These are phyloP conservation scores for Fonsecaea pugnacius DNA, from an alignment of 2,329 filamentous ascomycete genomes.

Conservation along the genomic window DNA sequence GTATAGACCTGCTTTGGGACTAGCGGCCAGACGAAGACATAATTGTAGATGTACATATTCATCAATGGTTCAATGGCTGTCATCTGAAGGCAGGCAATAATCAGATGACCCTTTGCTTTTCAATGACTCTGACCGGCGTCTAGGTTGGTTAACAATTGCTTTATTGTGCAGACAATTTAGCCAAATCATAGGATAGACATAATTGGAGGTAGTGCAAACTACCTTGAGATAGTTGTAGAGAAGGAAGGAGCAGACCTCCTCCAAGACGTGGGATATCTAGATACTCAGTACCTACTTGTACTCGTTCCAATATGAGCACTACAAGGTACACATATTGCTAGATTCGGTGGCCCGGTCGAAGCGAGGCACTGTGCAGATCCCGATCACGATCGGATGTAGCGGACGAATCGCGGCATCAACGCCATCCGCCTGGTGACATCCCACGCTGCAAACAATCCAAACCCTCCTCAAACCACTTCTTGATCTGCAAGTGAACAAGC, in stretches of 20 bases:
- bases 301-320: too few species aligned
- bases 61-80: neutral
- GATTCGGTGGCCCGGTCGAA: neutral
- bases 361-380: neutral
- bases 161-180: neutral
- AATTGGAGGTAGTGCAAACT: too few species aligned
- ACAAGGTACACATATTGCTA: neutral
- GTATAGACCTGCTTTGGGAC: neutral
- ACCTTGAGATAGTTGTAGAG: too few species aligned
- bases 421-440: neutral
- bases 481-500: neutral
- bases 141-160: neutral
- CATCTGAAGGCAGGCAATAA: neutral
- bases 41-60: neutral
- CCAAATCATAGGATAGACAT: too few species aligned
- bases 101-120: neutral
- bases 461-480: neutral
- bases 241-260: too few species aligned
- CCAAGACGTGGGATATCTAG: too few species aligned
- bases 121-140: neutral
- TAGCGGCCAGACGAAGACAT: neutral
- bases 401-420: conserved; percentile 1
- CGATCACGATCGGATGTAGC: neutral
- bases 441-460: neutral
- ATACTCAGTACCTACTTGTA: too few species aligned